Base-by-base conservation (phyloP, 148 eudicot species). In the Arctostaphylos glauca region DNA sequence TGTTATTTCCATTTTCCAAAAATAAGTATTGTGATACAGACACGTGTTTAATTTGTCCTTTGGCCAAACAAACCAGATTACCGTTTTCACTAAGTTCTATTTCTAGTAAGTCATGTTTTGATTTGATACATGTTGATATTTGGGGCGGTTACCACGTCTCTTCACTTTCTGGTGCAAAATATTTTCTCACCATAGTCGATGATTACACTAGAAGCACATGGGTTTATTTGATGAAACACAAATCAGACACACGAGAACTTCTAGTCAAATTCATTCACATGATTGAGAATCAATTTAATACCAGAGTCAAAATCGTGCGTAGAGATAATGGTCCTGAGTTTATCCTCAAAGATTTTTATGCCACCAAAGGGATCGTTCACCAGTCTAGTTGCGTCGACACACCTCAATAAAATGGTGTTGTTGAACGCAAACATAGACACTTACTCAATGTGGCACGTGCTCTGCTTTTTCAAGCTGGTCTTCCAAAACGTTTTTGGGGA, bases 41-140 rank as follows among this genome's bases (percentile, higher is more conserved):
- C 49, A 78, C 15, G 12, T 78, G 68, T 78, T 3, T 78, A 54
- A 78, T 78, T 55, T 78, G 66, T 31, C 80, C 67, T 8, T 78
- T 78, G 80, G 80, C 80, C 60, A 77, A 77, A 77, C 80, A 52
- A 43, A 77, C 80, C 12, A 52, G 80, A 21, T 77, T 21, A 77
- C 80, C 80, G 21, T 77, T 54, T 77, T 7, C 56, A 15, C 9
- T 47, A 19, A 75, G 31, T 79, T 79, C 52, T 7, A 58, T 79
- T 44, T 46, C 54, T 47, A 46, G 73, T 19, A 5, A 44, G 7
- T 6, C 38, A 23, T 46, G 56, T 43, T 58, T 79, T 60, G 53
- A 58, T 60, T 58, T 62, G 52, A 58, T 79, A 43, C 71, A 58
- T 79, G 58, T 58, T 79, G 81, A 79, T 14, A 79, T n/a, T n/a